phyloP scores from a whole-genome alignment of 768 basidiomycete species.

The Boletus eberwhitei region DNA sequence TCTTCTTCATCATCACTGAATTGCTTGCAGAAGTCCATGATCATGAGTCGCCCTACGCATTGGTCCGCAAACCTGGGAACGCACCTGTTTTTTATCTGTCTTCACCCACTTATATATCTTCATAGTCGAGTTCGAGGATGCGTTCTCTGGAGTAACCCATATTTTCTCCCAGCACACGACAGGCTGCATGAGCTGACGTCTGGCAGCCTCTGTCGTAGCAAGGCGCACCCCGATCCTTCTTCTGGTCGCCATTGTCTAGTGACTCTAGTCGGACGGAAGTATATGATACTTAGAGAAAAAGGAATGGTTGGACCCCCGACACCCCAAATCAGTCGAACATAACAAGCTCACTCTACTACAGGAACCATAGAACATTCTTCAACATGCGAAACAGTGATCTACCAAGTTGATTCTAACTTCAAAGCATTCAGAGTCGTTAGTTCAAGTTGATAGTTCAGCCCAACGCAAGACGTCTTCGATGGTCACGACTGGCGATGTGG shows the following conservation, averaged over 20 bases:
- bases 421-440: not conserved
- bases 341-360: not conserved
- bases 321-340: slow-evolving; percentile 3
- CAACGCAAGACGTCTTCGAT: slow-evolving; percentile 49
- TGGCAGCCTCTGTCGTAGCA: slow-evolving; percentile 75
- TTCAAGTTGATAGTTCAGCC: slow-evolving; percentile 48
- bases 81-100: slow-evolving; percentile 73
- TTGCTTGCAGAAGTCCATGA: slow-evolving; percentile 48
- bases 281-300: not conserved
- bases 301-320: slow-evolving; percentile 16
- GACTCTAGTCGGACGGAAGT: not conserved
- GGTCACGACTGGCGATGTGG: slow-evolving; percentile 10
- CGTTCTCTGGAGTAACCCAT: slow-evolving; percentile 60
- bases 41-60: not conserved
- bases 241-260: slow-evolving; percentile 57
- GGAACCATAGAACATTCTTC: not conserved
- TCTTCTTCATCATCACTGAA: slow-evolving; percentile 86
- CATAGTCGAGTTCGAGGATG: slow-evolving; percentile 53
- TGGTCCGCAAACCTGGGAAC: slow-evolving; percentile 15
- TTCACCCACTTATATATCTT: slow-evolving; percentile 78
- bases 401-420: not conserved
- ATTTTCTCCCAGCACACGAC: slow-evolving; percentile 84
- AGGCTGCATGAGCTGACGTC: slow-evolving; percentile 84
- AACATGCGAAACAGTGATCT: not conserved
- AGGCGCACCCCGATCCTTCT: slow-evolving; percentile 74